Conservation (phyloP, 371 early-diverging fungal species). For the Mucor racemosus region DNA sequence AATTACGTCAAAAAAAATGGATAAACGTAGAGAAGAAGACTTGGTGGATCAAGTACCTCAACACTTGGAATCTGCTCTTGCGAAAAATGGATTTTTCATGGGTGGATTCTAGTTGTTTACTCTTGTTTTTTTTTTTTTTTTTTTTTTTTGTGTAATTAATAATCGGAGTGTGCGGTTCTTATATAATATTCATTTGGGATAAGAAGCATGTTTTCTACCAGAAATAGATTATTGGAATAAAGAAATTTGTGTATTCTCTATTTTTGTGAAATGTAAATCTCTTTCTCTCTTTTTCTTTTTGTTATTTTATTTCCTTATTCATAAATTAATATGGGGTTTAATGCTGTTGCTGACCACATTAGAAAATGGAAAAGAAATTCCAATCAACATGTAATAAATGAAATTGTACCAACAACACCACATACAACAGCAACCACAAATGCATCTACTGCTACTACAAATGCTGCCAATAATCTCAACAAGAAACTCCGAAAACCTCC, state of each 20-base stretch:
- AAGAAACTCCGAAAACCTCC: conserved; percentile 21
- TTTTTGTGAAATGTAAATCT: conserved; percentile 6
- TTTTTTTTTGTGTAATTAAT: no score
- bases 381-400: conserved; percentile 13
- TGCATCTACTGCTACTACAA: conserved; percentile 13
- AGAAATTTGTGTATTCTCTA: conserved; percentile 11
- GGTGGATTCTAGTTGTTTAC: conserved; percentile 11
- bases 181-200: neutral
- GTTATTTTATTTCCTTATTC: conserved; percentile 6
- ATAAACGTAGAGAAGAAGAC: conserved; percentile 42
- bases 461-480: neutral
- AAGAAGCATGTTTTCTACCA: conserved; percentile 18
- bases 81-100: conserved; percentile 44
- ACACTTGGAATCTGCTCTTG: conserved; percentile 36
- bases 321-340: conserved; percentile 34
- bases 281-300: conserved; percentile 6
- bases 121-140: no score
- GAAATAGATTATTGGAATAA: conserved; percentile 8
- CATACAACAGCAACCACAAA: conserved; percentile 10
- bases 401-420: neutral
- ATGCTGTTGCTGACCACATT: conserved; percentile 43
- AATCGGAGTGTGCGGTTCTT: neutral
- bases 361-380: conserved; percentile 46
- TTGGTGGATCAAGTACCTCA: conserved; percentile 30
- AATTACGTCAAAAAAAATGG: conserved; percentile 46